Base-by-base conservation (phyloP, 2,329 filamentous ascomycete species). In the Neonectria ditissima region DNA sequence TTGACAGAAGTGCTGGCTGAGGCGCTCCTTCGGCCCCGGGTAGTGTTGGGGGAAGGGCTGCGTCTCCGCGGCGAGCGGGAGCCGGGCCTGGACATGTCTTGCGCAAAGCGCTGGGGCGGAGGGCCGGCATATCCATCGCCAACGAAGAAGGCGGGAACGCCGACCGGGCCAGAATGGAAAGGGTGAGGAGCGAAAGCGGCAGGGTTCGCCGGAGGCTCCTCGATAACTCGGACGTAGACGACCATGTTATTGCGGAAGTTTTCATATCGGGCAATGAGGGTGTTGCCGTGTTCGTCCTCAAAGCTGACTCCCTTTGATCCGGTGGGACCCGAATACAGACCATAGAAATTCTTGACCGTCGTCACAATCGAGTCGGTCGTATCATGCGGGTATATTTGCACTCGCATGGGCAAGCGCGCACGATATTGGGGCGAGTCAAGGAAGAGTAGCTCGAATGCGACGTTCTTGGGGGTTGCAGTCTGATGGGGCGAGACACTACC, bases 321-420 rank as follows among this genome's bases (percentile, higher is more conserved):
- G 66, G 81, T 81, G 37, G 85, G 84, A 66, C 88, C 90, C 69
- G 95, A 92, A 78, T 97, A 97, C 70, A 99, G 87, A 65, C 96
- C 96, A 77, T 97, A 98, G 82, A 98, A 98, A 84, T 97, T 98
- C 86, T 97, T 98, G 76, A 98, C 95, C 1, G 96, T 98, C 14
- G 94, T 96, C 68, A 98, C 93, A 81, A 99, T 99, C 37, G 94
- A 97, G 77, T 98, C 95, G 22, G 95, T 98, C 55, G 93, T 94
- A 83, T 99, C 96, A 80, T 98, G 94, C 50, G 93, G 93, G 75
- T 91, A 97, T 72, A 99, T 97, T 75, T 97, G 92, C 57, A 95
- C 92, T 74, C 92, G 86, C 88, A 95, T 90, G n/a, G 92, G 92
- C 70, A 94, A 84, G 75, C 92, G 90, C 80, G 91, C 91, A 72